These are phyloP conservation scores for Cokeromyces recurvatus DNA, from an alignment of 371 early-diverging fungal genomes.

Conservation along the genomic window DNA sequence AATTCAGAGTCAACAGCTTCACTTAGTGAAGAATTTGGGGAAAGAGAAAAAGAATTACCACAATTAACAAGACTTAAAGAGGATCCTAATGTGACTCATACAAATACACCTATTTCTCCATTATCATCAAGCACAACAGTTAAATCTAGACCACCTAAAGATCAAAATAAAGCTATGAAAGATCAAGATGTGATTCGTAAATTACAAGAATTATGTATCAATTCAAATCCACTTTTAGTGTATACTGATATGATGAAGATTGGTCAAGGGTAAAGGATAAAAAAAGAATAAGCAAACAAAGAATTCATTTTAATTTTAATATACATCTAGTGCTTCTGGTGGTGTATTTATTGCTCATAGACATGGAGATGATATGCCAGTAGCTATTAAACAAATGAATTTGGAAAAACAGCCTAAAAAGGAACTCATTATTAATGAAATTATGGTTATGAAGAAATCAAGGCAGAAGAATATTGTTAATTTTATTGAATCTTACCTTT, in stretches of 20 bases:
- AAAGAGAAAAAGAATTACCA: not conserved
- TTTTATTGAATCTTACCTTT: conserved; percentile 90
- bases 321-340: conserved; percentile 76
- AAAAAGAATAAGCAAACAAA: not conserved
- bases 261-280: conserved; percentile 77
- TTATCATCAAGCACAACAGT: conserved; percentile 12
- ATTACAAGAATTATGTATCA: conserved; percentile 80
- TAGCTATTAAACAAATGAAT: conserved; percentile 97
- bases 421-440: conserved; percentile 96
- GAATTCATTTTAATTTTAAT: not conserved
- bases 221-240: conserved; percentile 75
- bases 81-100: not conserved
- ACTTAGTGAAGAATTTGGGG: not conserved
- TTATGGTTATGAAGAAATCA: conserved; percentile 88
- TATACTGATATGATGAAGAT: conserved; percentile 79
- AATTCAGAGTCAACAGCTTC: not conserved
- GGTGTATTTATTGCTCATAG: conserved; percentile 88
- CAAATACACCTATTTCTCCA: not conserved
- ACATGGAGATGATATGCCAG: conserved; percentile 54
- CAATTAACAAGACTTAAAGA: not conserved
- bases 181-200: conserved; percentile 75
- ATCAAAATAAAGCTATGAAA: conserved; percentile 27
- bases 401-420: conserved; percentile 94
- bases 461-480: conserved; percentile 95
- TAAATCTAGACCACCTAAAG: conserved; percentile 28